A percentile compares a stretch with the other conserved stretches of the same genome.
phyloP scores from a whole-genome alignment of 768 basidiomycete species.

The Boletellus sp. region DNA sequence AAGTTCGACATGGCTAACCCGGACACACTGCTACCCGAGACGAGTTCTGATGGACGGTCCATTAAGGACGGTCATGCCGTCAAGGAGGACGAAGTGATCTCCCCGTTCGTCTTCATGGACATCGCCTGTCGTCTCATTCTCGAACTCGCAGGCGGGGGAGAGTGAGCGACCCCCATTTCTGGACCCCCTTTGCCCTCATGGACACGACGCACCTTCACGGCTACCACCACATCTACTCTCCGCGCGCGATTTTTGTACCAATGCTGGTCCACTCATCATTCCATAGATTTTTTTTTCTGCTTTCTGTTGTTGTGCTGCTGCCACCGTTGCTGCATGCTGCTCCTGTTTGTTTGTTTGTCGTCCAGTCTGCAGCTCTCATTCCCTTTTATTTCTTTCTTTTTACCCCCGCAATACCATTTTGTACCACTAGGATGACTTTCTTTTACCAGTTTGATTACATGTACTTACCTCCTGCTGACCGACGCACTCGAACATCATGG shows the following conservation, averaged over 20 bases:
- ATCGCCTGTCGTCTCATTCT: conserved; percentile 91
- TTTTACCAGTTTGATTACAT: no score
- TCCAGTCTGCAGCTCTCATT: background rate
- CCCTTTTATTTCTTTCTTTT: background rate
- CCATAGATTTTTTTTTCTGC: background rate
- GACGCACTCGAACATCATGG: no score
- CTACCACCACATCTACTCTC: background rate
- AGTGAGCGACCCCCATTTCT: conserved; percentile 20
- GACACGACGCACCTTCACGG: no score
- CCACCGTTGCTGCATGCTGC: no score
- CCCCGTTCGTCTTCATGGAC: conserved; percentile 96
- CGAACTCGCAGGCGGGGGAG: conserved; percentile 77
- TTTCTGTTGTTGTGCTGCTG: background rate
- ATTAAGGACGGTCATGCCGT: conserved; percentile 44
- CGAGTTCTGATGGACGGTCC: conserved; percentile 56
- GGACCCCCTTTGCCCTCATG: no score
- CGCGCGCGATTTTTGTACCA: background rate
- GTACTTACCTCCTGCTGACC: no score
- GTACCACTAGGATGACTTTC: no score
- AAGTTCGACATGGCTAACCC: conserved; percentile 60
- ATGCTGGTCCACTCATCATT: background rate
- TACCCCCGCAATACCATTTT: no score
- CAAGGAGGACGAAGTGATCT: conserved; percentile 61
- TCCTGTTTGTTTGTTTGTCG: background rate
- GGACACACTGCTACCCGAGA: conserved; percentile 37